phyloP scores from a whole-genome alignment of 1,284 basidiomycete species.

The Rhodotorula sp. region DNA sequence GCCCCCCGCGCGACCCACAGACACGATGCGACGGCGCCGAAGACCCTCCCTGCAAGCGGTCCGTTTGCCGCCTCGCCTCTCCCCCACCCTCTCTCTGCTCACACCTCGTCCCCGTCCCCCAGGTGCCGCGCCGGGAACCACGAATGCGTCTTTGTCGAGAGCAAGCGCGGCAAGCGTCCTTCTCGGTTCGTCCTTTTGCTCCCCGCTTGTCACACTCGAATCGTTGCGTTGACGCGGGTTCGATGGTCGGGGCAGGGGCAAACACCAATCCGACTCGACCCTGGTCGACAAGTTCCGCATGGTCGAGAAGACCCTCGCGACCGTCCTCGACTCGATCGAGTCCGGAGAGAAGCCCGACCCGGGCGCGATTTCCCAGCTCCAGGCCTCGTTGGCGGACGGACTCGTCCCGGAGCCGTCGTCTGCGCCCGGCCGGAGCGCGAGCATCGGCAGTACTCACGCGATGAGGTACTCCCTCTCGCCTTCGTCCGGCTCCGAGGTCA shows the following conservation, averaged over 20 bases:
- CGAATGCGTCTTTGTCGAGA: conserved; percentile 36
- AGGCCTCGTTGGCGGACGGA: conserved; percentile 25
- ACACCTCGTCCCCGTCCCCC: no score
- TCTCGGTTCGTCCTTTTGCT: conserved; percentile 11
- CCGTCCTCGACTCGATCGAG: conserved; percentile 27
- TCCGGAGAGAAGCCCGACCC: conserved; percentile 31
- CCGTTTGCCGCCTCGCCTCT: background rate
- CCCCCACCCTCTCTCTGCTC: background rate
- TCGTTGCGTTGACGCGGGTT: no score
- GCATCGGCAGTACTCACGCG: background rate
- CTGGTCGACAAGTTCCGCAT: conserved; percentile 28
- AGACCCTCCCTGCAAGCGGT: conserved; percentile 32
- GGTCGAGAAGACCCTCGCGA: conserved; percentile 24
- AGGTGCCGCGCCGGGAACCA: conserved; percentile 17
- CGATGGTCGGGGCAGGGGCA: background rate
- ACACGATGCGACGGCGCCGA: conserved; percentile 32
- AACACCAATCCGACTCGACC: background rate
- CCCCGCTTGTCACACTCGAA: no score
- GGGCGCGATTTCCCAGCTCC: conserved; percentile 12
- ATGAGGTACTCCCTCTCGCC: background rate
- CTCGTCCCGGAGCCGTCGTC: background rate
- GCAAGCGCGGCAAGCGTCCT: conserved; percentile 33
- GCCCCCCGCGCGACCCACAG: conserved; percentile 5
- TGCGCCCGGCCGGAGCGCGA: background rate
- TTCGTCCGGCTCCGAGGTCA: conserved; percentile 9